Percentiles rank a stretch among this genome's conserved stretches.
Conservation (phyloP, 1,139 yeast genomes). For the Pichia sorboxylosa region DNA sequence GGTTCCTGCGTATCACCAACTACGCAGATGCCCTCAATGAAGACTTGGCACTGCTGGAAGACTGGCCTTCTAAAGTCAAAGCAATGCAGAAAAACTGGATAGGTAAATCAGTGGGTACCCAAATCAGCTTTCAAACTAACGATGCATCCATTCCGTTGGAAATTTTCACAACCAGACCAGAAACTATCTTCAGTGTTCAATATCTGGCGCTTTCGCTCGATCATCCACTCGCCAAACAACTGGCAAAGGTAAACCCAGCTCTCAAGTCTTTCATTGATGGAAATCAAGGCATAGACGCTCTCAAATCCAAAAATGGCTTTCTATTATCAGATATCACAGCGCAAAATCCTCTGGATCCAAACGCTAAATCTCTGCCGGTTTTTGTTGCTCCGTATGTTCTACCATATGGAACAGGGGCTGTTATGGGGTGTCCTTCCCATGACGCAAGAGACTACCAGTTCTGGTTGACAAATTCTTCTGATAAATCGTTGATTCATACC, state of each 20-base stretch:
- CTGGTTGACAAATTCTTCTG: conserved; percentile 49
- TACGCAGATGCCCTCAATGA: conserved; percentile 55
- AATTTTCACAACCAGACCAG: conserved; percentile 82
- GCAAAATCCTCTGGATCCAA: conserved; percentile 45
- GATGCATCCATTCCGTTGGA: conserved; percentile 23
- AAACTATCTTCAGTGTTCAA: conserved; percentile 73
- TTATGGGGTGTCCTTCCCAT: conserved; percentile 97
- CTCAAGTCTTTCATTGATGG: conserved; percentile 38
- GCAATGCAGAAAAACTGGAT: conserved; percentile 92
- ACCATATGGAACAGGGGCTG: conserved; percentile 81
- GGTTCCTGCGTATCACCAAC: conserved; percentile 86
- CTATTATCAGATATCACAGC: conserved; percentile 36
- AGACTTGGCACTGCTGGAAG: conserved; percentile 47
- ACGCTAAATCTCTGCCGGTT: conserved; percentile 47
- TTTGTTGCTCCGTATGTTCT: conserved; percentile 87
- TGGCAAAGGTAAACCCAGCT: conserved; percentile 27
- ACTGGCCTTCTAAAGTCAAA: conserved; percentile 87
- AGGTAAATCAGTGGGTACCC: conserved; percentile 77
- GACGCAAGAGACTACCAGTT: conserved; percentile 74
- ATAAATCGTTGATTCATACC: conserved; percentile 29
- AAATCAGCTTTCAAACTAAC: conserved; percentile 34
- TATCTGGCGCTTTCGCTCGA: conserved; percentile 66
- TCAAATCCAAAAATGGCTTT: conserved; percentile 46
- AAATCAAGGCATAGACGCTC: conserved; percentile 25
- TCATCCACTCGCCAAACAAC: conserved; percentile 46